Conservation (phyloP, 2,329 filamentous ascomycete species). For the Apiospora sp. region DNA sequence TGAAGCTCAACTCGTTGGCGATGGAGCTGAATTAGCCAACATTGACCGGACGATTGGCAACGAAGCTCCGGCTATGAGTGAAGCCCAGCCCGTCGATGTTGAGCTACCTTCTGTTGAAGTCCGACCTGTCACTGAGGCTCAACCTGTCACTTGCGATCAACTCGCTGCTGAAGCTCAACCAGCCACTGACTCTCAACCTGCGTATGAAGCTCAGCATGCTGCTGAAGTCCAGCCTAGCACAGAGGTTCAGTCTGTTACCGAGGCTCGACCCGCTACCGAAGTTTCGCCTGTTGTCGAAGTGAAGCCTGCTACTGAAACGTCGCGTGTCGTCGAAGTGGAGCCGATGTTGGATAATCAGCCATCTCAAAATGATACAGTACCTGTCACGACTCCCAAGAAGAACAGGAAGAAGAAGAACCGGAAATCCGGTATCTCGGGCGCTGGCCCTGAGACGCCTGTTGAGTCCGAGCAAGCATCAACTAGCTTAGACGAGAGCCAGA, state of each 20-base stretch:
- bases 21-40: slow-evolving; percentile 15
- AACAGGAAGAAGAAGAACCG: slow-evolving; percentile 45
- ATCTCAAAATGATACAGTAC: slow-evolving; percentile 18
- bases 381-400: slow-evolving; percentile 44
- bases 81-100: background rate
- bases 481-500: background rate
- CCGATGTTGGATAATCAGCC: background rate
- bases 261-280: background rate
- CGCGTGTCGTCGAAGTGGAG: slow-evolving; percentile 6
- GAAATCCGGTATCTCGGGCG: slow-evolving; percentile 28
- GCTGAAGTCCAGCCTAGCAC: no score
- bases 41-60: background rate
- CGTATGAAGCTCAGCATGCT: no score
- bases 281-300: background rate
- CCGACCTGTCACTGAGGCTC: background rate
- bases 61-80: background rate
- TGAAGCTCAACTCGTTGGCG: slow-evolving; percentile 13
- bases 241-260: no score
- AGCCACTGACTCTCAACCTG: slow-evolving; percentile 3
- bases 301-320: background rate
- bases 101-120: background rate
- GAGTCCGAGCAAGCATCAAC: background rate
- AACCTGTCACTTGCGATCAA: background rate
- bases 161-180: background rate
- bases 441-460: slow-evolving; percentile 8